phyloP scores from a whole-genome alignment of 352 stramenopile genomes.

The Phytophthora kernoviae region DNA sequence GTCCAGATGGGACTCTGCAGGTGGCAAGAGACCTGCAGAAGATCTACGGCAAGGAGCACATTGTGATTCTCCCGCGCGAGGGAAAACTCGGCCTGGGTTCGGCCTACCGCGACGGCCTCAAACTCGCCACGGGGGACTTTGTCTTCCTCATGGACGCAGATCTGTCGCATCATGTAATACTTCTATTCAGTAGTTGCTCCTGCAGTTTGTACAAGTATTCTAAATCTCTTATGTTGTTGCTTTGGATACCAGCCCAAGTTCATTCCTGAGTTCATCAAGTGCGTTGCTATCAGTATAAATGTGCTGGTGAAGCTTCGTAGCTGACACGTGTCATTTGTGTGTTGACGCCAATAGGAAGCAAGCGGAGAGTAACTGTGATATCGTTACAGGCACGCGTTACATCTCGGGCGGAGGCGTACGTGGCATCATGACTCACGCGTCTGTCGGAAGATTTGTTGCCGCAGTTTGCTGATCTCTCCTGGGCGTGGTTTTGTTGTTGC shows the following conservation, averaged over 20 bases:
- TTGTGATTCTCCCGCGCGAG: slow-evolving; percentile 93
- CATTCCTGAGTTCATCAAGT: slow-evolving; percentile 93
- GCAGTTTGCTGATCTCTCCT: neutral
- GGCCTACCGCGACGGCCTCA: slow-evolving; percentile 97
- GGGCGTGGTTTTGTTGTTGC: slow-evolving; percentile 3
- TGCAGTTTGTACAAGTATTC: neutral
- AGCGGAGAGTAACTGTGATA: slow-evolving; percentile 85
- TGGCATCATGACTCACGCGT: slow-evolving; percentile 7
- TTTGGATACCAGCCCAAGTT: slow-evolving; percentile 90
- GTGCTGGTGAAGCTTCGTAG: neutral
- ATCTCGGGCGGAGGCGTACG: slow-evolving; percentile 91
- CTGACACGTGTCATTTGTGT: slow-evolving; percentile 4
- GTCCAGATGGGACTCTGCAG: slow-evolving; percentile 95
- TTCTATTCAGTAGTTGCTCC: neutral
- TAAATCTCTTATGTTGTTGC: neutral
- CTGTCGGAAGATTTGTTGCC: neutral
- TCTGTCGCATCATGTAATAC: slow-evolving; percentile 94
- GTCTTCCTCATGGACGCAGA: slow-evolving; percentile 99
- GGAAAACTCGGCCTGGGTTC: slow-evolving; percentile 97
- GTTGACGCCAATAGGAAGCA: slow-evolving; percentile 57
- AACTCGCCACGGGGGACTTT: slow-evolving; percentile 90
- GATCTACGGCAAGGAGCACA: slow-evolving; percentile 91
- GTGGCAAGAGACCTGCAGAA: slow-evolving; percentile 92
- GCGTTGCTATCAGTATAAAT: neutral
- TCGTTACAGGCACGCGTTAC: slow-evolving; percentile 98